Evolutionary conservation across 2,329 filamentous ascomycete genomes (phyloP).

Genomic region (Arthrobotrys entomopaga): DNA sequence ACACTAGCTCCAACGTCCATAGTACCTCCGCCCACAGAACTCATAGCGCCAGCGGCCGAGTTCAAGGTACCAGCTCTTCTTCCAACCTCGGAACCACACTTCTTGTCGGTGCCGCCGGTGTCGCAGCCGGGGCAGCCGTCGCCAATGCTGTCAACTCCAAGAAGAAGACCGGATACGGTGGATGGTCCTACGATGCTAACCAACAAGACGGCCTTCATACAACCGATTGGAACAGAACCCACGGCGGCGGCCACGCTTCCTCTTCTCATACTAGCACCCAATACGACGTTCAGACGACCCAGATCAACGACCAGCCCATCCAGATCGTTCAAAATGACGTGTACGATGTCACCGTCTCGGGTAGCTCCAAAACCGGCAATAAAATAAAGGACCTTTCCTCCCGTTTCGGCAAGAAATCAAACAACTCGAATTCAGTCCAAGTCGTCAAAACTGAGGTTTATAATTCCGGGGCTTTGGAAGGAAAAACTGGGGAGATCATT

Average conservation of each 20-base stretch:
- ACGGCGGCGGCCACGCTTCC: neutral
- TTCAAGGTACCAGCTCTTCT: conserved; percentile 13
- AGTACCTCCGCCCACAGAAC: conserved; percentile 1
- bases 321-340: conserved; percentile 12
- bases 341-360: conserved; percentile 13
- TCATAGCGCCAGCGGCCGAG: conserved; percentile 10
- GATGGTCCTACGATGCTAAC: conserved; percentile 31
- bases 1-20: neutral
- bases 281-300: conserved; percentile 2
- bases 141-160: conserved; percentile 9
- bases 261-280: neutral
- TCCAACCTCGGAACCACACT: conserved; percentile 7
- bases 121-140: conserved; percentile 16
- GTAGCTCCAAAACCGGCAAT: neutral
- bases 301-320: conserved; percentile 13
- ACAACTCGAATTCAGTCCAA: neutral
- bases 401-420: neutral
- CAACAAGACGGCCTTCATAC: conserved; percentile 19
- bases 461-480: conserved; percentile 32
- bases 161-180: conserved; percentile 36
- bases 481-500: conserved; percentile 26
- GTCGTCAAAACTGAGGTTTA: conserved; percentile 38
- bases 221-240: conserved; percentile 24
- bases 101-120: conserved; percentile 13
- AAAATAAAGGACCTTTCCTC: neutral